Conservation (phyloP, 2,329 filamentous ascomycete genomes). For the Bipolaris victoriae region DNA sequence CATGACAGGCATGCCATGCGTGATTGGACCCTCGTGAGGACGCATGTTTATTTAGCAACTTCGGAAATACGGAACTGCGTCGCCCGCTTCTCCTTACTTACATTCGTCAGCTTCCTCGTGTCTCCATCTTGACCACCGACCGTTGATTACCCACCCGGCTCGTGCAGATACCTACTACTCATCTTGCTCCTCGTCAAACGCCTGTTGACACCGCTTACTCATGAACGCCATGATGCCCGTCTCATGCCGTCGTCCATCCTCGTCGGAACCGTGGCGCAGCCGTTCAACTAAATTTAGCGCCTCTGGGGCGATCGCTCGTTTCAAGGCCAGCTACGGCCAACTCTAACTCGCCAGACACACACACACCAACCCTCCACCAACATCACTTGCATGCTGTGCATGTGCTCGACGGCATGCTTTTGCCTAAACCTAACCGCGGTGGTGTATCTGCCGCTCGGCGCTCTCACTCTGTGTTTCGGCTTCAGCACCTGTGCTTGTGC, state of each 20-base stretch:
- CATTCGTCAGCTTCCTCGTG: neutral
- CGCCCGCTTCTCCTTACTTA: neutral
- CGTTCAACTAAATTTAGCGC: constrained; percentile 17
- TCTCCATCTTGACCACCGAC: neutral
- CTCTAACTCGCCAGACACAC: neutral
- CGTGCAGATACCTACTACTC: too few relatives aligned
- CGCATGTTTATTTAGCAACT: constrained; percentile 5
- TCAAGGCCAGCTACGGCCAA: constrained; percentile 4
- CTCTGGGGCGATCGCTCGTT: constrained; percentile 13
- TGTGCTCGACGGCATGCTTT: neutral
- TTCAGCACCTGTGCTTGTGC: neutral
- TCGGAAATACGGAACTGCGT: constrained; percentile 11
- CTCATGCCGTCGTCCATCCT: neutral
- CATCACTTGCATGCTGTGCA: neutral
- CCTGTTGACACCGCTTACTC: neutral
- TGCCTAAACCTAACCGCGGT: neutral
- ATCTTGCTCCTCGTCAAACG: neutral
- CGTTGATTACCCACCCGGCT: too few relatives aligned
- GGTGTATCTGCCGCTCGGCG: neutral
- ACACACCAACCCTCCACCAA: neutral
- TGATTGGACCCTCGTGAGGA: constrained; percentile 6
- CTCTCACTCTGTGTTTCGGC: neutral
- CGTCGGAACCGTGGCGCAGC: constrained; percentile 19
- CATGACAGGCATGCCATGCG: neutral
- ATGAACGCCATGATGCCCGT: neutral